Conservation (phyloP, 2,329 filamentous ascomycete genomes). For the Penicillium thymicola region DNA sequence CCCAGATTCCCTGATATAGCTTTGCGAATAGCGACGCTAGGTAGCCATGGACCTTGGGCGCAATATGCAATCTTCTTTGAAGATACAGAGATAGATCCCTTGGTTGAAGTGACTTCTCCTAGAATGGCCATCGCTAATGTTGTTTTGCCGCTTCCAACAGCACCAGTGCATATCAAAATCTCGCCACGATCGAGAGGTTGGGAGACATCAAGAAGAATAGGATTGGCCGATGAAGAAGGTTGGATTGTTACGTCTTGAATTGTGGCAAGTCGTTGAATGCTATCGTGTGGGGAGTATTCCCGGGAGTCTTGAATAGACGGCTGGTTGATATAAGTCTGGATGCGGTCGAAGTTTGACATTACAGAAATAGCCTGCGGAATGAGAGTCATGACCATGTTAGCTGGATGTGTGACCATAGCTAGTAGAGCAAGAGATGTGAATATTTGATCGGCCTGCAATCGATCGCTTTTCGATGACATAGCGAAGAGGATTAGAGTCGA, state of each 20-base stretch:
- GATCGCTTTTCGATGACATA: neutral
- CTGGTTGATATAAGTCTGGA: neutral
- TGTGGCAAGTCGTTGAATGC: neutral
- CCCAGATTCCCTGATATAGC: neutral
- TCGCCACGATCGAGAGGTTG: neutral
- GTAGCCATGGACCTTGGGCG: neutral
- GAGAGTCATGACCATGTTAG: conserved; percentile 10
- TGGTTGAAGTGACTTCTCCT: neutral
- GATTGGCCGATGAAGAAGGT: neutral
- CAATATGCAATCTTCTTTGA: neutral
- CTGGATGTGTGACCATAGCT: conserved; percentile 8
- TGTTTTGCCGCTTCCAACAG: conserved; percentile 4
- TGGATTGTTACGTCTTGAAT: neutral
- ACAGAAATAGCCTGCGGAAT: conserved; percentile 2
- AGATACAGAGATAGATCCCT: neutral
- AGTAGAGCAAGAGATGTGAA: conserved; percentile 8
- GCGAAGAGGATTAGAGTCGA: neutral
- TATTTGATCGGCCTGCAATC: neutral
- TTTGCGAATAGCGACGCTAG: conserved; percentile 1
- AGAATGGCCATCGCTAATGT: neutral
- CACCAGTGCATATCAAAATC: neutral
- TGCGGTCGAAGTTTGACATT: conserved; percentile 2
- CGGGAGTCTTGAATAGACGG: neutral
- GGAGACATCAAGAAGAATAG: neutral
- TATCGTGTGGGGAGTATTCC: neutral